These are phyloP conservation scores for Mariannaea sp. DNA, from an alignment of 2,329 filamentous ascomycete species.

Conservation along the genomic window DNA sequence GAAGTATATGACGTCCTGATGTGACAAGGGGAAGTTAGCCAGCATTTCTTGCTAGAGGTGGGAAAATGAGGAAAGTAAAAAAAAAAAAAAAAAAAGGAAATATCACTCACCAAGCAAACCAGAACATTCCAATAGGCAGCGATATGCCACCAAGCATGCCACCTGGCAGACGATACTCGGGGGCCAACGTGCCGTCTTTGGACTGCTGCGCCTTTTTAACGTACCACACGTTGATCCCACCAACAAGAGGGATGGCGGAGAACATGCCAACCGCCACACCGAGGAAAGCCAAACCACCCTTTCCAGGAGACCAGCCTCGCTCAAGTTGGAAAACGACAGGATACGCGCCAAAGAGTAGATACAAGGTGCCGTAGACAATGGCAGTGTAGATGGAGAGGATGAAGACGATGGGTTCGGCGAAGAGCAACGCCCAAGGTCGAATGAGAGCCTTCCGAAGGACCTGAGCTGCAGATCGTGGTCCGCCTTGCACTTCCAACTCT, in stretches of 20 bases:
- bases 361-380: slow-evolving; percentile 59
- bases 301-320: slow-evolving; percentile 60
- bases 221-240: slow-evolving; percentile 60
- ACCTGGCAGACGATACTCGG: slow-evolving; percentile 65
- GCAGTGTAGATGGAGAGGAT: slow-evolving; percentile 67
- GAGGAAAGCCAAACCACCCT: slow-evolving; percentile 65
- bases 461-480: slow-evolving; percentile 47
- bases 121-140: slow-evolving; percentile 66
- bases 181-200: slow-evolving; percentile 60
- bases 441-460: slow-evolving; percentile 60
- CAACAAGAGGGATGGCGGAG: slow-evolving; percentile 55
- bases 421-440: slow-evolving; percentile 67
- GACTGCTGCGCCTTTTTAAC: slow-evolving; percentile 45
- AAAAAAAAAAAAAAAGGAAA: rapidly evolving
- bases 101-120: slow-evolving; percentile 64
- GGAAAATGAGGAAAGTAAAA: not conserved
- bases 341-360: slow-evolving; percentile 59
- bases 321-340: slow-evolving; percentile 65
- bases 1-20: slow-evolving; percentile 29
- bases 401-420: slow-evolving; percentile 69
- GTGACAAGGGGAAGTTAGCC: not conserved
- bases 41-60: too few relatives aligned
- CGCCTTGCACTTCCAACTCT: slow-evolving; percentile 51
- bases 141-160: slow-evolving; percentile 62
- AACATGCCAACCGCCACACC: slow-evolving; percentile 70